These are phyloP conservation scores for Candida multigemmis DNA, from an alignment of 805 yeast species.

Conservation along the genomic window DNA sequence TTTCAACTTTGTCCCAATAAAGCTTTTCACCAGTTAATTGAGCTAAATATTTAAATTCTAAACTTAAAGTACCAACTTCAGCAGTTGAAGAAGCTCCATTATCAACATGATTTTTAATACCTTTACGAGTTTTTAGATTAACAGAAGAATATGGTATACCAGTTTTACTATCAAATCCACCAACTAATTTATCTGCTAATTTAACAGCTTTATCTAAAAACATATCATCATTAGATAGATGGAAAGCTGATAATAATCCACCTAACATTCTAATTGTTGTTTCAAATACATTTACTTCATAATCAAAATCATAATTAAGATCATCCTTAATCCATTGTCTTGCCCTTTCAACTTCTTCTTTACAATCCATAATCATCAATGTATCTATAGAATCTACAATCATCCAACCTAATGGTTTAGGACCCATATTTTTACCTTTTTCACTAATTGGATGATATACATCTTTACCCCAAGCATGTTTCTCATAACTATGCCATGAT, in stretches of 20 bases:
- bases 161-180: slow-evolving; percentile 55
- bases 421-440: slow-evolving; percentile 65
- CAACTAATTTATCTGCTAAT: slow-evolving; percentile 63
- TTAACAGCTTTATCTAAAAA: slow-evolving; percentile 73
- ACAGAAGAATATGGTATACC: slow-evolving; percentile 79
- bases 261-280: slow-evolving; percentile 95
- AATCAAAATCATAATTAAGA: slow-evolving; percentile 62
- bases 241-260: slow-evolving; percentile 78
- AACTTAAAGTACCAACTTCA: slow-evolving; percentile 78
- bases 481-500: slow-evolving; percentile 70
- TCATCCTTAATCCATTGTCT: slow-evolving; percentile 67
- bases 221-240: slow-evolving; percentile 58
- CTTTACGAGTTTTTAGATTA: slow-evolving; percentile 57
- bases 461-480: slow-evolving; percentile 80
- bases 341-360: slow-evolving; percentile 55
- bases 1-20: slow-evolving; percentile 75
- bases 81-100: slow-evolving; percentile 83
- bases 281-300: slow-evolving; percentile 76
- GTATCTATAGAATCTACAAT: slow-evolving; percentile 85
- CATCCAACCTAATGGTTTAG: slow-evolving; percentile 84
- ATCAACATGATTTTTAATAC: slow-evolving; percentile 53
- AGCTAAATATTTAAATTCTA: slow-evolving; percentile 79
- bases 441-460: slow-evolving; percentile 62
- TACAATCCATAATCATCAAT: slow-evolving; percentile 63
- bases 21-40: slow-evolving; percentile 68